These are phyloP conservation scores for Trichosporon sp. DNA, from an alignment of 1,284 basidiomycete species.

Conservation along the genomic window DNA sequence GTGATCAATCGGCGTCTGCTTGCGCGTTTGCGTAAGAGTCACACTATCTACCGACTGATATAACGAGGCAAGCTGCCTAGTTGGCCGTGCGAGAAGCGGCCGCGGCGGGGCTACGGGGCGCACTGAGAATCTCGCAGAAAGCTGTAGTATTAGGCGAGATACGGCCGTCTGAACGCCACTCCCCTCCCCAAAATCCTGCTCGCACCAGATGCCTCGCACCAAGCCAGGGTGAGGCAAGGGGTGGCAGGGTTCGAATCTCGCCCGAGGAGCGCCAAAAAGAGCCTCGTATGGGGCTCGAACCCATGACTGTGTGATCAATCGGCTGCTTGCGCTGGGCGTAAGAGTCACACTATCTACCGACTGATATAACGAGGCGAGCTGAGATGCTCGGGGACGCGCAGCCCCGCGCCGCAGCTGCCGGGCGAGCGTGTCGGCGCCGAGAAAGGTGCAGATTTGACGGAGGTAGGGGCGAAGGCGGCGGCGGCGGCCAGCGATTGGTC, in stretches of 20 bases:
- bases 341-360: conserved; percentile 5
- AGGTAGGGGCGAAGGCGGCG: not conserved
- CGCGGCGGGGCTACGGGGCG: not conserved
- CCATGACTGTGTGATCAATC: conserved; percentile 7
- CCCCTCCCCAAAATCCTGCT: not conserved
- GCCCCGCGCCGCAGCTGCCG: not conserved
- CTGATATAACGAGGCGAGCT: conserved; percentile 3
- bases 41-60: not conserved
- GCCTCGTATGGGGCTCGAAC: conserved; percentile 6
- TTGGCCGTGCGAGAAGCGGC: not conserved
- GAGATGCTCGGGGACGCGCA: not conserved
- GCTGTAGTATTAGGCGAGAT: not conserved
- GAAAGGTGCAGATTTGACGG: not conserved
- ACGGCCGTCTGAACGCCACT: not conserved
- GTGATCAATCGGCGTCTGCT: not conserved
- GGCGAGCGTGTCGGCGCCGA: not conserved
- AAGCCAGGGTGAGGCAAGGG: not conserved
- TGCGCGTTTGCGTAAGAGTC: not conserved
- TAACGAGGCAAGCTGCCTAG: not conserved
- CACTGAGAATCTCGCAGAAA: not conserved
- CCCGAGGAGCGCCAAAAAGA: not conserved
- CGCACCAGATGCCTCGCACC: not conserved
- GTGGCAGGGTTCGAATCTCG: not conserved
- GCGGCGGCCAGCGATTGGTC: not conserved
- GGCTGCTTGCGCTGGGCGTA: not conserved